These are phyloP conservation scores for Pyrenula aspistea DNA, from an alignment of 495 filamentous ascomycete species.

Conservation along the genomic window DNA sequence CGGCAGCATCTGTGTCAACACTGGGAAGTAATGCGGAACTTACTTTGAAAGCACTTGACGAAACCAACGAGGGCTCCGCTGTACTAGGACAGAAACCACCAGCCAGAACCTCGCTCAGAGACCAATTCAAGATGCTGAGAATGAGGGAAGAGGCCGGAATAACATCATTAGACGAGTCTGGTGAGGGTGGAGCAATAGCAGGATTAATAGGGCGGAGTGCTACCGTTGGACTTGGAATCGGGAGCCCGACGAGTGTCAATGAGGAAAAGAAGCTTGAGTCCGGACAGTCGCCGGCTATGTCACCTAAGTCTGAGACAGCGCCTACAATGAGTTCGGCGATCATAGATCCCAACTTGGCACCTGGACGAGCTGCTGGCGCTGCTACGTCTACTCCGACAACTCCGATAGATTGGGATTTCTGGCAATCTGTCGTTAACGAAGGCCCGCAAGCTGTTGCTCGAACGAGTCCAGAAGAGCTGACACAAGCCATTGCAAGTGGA, in stretches of 20 bases:
- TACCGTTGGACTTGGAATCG: constrained; percentile 37
- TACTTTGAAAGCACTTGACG: constrained; percentile 57
- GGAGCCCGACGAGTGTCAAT: constrained; percentile 39
- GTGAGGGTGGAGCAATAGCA: constrained; percentile 22
- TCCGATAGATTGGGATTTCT: constrained; percentile 91
- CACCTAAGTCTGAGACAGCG: constrained; percentile 34
- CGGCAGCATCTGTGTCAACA: constrained; percentile 62
- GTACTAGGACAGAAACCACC: constrained; percentile 30
- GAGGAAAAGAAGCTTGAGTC: constrained; percentile 40
- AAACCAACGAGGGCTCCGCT: constrained; percentile 38
- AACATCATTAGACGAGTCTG: constrained; percentile 25
- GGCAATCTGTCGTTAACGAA: constrained; percentile 91
- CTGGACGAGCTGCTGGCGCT: constrained; percentile 71
- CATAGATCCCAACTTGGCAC: constrained; percentile 53
- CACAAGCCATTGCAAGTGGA: constrained; percentile 78
- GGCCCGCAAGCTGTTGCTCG: constrained; percentile 76
- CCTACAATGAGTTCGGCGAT: constrained; percentile 35
- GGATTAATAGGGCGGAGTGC: constrained; percentile 29
- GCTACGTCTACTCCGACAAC: constrained; percentile 50
- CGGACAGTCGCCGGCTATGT: constrained; percentile 17
- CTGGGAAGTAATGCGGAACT: constrained; percentile 62
- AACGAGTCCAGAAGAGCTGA: constrained; percentile 77
- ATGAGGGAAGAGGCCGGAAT: constrained; percentile 68
- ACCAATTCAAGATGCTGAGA: constrained; percentile 74
- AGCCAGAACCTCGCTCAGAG: constrained; percentile 59